A percentile compares a stretch with the other conserved stretches of the same genome.
Conservation (phyloP, 1,139 yeast species). For the Saccharomyces hybrid region DNA sequence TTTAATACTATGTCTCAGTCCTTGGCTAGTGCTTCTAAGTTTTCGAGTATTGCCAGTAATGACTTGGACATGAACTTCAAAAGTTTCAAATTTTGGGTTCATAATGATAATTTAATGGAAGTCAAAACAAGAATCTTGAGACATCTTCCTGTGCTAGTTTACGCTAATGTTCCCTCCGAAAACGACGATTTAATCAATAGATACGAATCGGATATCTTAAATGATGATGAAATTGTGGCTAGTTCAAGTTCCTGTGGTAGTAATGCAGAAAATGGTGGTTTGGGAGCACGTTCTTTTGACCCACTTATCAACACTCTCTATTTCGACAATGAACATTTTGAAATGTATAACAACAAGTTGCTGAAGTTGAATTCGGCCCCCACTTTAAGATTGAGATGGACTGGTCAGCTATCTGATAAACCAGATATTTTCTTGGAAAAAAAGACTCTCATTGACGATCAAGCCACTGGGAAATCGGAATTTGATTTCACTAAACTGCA, state of each 20-base stretch:
- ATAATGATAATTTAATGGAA: conserved; percentile 93
- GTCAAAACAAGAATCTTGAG: conserved; percentile 89
- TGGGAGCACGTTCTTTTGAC: conserved; percentile 48
- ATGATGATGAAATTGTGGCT: conserved; percentile 33
- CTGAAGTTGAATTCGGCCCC: conserved; percentile 63
- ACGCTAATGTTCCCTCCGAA: conserved; percentile 39
- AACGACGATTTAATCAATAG: conserved; percentile 29
- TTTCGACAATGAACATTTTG: conserved; percentile 78
- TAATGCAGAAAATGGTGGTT: conserved; percentile 32
- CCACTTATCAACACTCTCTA: conserved; percentile 82
- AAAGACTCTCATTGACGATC: conserved; percentile 56
- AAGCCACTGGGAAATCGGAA: conserved; percentile 46
- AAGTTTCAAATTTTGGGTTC: conserved; percentile 90
- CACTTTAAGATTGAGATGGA: conserved; percentile 83
- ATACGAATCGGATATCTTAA: conserved; percentile 32
- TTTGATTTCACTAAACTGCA: conserved; percentile 43
- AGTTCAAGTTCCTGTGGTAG: conserved; percentile 24
- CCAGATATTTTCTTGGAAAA: conserved; percentile 78
- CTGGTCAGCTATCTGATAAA: conserved; percentile 68
- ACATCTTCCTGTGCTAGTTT: conserved; percentile 86
- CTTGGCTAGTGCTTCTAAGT: conserved; percentile 27
- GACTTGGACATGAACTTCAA: conserved; percentile 49
- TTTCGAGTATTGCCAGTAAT: conserved; percentile 26
- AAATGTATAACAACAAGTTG: conserved; percentile 77
- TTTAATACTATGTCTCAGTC: conserved; percentile 25